Conservation (phyloP, 257 asterid species). For the Nicotiana obtusifolia region DNA sequence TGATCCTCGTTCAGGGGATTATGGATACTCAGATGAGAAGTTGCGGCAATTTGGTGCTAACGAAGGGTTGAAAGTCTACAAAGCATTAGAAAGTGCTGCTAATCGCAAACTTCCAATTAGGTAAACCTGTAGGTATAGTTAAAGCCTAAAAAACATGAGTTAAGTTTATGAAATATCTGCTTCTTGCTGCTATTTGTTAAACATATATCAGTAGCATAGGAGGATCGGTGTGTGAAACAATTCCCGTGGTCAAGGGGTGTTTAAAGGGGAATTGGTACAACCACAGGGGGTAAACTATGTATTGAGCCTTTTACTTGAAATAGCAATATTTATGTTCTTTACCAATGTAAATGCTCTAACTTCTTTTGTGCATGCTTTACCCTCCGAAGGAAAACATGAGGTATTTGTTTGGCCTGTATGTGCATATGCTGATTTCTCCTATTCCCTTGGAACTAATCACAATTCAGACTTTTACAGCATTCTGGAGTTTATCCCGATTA, state of each 20-base stretch:
- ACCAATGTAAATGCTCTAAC: background rate
- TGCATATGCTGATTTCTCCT: background rate
- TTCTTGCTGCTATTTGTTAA: background rate
- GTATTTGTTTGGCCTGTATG: background rate
- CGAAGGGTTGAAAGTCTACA: constrained; percentile 55
- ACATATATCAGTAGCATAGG: background rate
- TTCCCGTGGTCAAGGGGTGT: no score
- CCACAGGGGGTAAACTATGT: no score
- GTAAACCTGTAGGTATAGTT: constrained; percentile 20
- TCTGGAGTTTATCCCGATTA: constrained; percentile 84
- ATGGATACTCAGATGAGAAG: constrained; percentile 66
- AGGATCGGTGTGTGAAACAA: no score
- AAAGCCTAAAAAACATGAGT: background rate
- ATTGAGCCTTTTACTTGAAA: no score
- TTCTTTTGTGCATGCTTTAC: background rate
- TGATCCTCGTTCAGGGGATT: constrained; percentile 77
- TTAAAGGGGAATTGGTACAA: no score
- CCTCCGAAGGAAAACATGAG: background rate
- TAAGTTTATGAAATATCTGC: background rate
- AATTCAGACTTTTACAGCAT: constrained; percentile 72
- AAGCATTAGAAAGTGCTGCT: constrained; percentile 57
- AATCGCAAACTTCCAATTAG: constrained; percentile 54
- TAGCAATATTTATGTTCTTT: background rate
- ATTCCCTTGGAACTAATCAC: constrained; percentile 20
- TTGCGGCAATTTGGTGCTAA: constrained; percentile 67